phyloP scores from a whole-genome alignment of 2,329 filamentous ascomycete genomes.

The Fusarium dlaminii region DNA sequence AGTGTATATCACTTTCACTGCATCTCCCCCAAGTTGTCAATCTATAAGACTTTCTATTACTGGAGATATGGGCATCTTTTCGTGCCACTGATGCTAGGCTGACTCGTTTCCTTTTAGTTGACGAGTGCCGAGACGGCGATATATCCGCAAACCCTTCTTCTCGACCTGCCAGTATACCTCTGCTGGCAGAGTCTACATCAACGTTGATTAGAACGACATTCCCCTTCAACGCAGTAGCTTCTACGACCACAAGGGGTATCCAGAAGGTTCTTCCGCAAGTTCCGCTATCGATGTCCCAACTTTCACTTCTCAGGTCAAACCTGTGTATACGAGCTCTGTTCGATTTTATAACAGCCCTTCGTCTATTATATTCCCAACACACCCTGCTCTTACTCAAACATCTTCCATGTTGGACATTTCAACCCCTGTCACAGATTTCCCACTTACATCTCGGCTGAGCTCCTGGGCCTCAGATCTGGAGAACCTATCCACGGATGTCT shows the following conservation, averaged over 20 bases:
- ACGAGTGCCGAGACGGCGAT: background rate
- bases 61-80: background rate
- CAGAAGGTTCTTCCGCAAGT: background rate
- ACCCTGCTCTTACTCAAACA: background rate
- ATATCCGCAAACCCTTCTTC: background rate
- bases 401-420: background rate
- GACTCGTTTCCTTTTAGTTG: background rate
- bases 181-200: background rate
- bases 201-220: background rate
- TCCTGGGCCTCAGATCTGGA: background rate
- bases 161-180: background rate
- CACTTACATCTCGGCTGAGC: background rate
- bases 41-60: background rate
- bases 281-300: background rate
- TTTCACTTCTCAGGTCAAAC: background rate
- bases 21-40: background rate
- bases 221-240: background rate
- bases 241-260: background rate
- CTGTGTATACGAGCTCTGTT: background rate
- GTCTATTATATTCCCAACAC: background rate
- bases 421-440: background rate
- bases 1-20: background rate
- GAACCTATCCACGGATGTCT: background rate
- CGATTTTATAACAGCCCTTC: background rate
- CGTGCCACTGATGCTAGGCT: background rate